Evolutionary conservation across 2,329 filamentous ascomycete species (phyloP), one percentile per base, ranked within the genome.

Genomic region (Alternaria brassicicola): DNA sequence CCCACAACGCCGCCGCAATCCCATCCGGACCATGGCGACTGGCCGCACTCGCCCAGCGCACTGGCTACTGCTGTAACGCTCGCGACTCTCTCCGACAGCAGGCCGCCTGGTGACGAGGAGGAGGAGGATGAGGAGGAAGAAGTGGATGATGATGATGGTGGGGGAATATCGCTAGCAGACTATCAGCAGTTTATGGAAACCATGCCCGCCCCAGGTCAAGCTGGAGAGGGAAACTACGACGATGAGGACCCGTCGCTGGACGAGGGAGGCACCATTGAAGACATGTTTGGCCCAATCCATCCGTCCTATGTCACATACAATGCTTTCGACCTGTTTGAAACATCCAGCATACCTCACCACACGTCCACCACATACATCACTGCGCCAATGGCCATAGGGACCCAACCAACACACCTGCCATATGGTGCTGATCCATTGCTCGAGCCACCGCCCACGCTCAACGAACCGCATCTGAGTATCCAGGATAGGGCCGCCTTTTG

Each of bases 401-500:
- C 51, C n/a, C 57, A 63, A 41, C 41, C 62, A 19, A 51, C 50
- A 12, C 57, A 63, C 46, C 46, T 65, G 42, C 43, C 43, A 35
- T 64, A 59, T 13, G 64, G 62, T 51, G 63, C 64, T 26, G 65
- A 65, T 23, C 54, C 63, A 12, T 52, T 64, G 7, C 61, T 68
- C 31, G 73, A 73, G 42, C 63, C 67, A 15, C 63, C 68, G 19
- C 60, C 68, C 10, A 64, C 56, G 15, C 59, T 66, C 21, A 61
- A 72, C 33, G 71, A 73, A n/a, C 68, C 68, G 33, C 64, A 73
- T 55, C 64, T 72, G 35, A 68, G 62, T 54, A 68, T 72, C 36
- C 69, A 69, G 21, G 69, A 74, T 64, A 67, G 63, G 53, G 62
- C 60, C 15, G 64, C 69, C 9, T 76, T 76, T 41, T 50, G 65